Evolutionary conservation across 1,139 yeast species (phyloP).

Genomic region (Hansenula lynferdii): DNA sequence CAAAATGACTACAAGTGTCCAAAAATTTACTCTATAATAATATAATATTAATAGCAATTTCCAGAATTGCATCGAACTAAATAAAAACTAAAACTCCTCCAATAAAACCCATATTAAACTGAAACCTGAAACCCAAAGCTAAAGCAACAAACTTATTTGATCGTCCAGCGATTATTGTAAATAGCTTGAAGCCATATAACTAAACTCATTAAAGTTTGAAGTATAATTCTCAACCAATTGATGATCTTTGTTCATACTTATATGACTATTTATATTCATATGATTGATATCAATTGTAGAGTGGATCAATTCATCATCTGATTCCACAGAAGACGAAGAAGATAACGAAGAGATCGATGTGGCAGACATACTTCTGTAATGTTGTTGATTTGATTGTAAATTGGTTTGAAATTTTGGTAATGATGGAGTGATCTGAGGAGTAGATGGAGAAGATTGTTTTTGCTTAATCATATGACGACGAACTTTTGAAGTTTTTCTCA

Average conservation of each 20-base stretch:
- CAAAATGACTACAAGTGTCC: too few relatives aligned
- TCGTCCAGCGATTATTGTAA: neutral
- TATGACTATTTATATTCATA: neutral
- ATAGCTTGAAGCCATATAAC: neutral
- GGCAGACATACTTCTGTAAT: conserved; percentile 11
- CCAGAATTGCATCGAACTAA: too few relatives aligned
- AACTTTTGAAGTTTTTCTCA: conserved; percentile 32
- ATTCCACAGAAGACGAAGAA: conserved; percentile 6
- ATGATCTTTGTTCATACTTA: neutral
- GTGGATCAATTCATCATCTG: neutral
- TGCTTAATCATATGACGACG: conserved; percentile 16
- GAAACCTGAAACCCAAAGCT: too few relatives aligned
- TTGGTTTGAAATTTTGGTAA: conserved; percentile 1
- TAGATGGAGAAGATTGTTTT: conserved; percentile 3
- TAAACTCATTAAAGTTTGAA: neutral
- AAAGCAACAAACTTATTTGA: too few relatives aligned
- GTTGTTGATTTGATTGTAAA: conserved; percentile 1
- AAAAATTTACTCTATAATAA: too few relatives aligned
- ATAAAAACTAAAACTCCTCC: too few relatives aligned
- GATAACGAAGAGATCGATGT: conserved; percentile 11
- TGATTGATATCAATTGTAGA: neutral
- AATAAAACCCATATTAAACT: too few relatives aligned
- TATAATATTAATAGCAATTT: too few relatives aligned
- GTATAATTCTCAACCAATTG: neutral
- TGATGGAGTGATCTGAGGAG: neutral